These are phyloP conservation scores for Saccharomyces paradoxus DNA, from an alignment of 805 yeast species.

Conservation along the genomic window DNA sequence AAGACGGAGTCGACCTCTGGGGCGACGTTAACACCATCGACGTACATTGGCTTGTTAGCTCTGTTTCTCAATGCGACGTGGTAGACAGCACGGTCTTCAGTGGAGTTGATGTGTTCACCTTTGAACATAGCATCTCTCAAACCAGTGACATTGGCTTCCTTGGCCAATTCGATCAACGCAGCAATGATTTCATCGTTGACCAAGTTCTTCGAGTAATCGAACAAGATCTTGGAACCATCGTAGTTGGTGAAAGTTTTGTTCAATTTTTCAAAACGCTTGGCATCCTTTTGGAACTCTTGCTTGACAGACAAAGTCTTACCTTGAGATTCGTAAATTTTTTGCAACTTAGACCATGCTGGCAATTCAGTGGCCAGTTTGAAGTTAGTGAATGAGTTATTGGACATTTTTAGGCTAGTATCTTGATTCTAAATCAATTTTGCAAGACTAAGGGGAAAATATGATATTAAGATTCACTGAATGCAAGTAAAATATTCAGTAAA, in stretches of 20 bases:
- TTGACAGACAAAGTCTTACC: conserved; percentile 68
- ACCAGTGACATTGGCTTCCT: conserved; percentile 78
- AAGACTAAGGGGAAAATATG: background rate
- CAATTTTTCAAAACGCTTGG: conserved; percentile 65
- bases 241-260: conserved; percentile 72
- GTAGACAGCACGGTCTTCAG: conserved; percentile 95
- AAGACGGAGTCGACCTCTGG: conserved; percentile 88
- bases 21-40: conserved; percentile 83
- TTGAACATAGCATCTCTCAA: conserved; percentile 86
- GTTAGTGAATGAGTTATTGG: conserved; percentile 32
- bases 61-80: conserved; percentile 96
- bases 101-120: conserved; percentile 90
- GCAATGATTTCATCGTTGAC: conserved; percentile 74
- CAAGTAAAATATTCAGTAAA: background rate
- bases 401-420: conserved; percentile 5
- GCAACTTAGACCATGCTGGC: conserved; percentile 77
- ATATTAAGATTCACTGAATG: background rate
- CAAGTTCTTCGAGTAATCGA: conserved; percentile 93
- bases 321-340: conserved; percentile 55
- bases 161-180: conserved; percentile 68
- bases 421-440: background rate
- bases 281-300: conserved; percentile 69
- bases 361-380: conserved; percentile 63
- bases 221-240: conserved; percentile 82
- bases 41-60: conserved; percentile 71